Conservation (phyloP, 257 asterid genomes). For the Solanum ossicruentum region DNA sequence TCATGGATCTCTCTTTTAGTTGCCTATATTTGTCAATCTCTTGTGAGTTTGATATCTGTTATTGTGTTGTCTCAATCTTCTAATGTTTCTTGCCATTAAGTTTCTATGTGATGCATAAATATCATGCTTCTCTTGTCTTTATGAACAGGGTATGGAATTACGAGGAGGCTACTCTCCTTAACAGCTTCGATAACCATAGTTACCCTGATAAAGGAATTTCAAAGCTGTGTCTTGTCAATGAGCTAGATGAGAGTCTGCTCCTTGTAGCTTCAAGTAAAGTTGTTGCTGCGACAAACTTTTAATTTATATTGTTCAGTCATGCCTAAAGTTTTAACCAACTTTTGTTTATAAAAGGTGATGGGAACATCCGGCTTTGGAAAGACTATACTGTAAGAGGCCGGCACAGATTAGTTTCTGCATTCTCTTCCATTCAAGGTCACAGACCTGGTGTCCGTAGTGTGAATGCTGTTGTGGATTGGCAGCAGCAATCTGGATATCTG, state of each 20-base stretch:
- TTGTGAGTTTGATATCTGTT: background rate
- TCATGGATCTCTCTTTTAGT: background rate
- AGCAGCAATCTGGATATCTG: constrained; percentile 91
- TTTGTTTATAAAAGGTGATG: constrained; percentile 51
- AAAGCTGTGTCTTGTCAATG: constrained; percentile 86
- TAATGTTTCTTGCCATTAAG: background rate
- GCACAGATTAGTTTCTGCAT: constrained; percentile 83
- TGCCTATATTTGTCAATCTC: background rate
- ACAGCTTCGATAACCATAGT: constrained; percentile 81
- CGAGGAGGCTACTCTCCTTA: constrained; percentile 73
- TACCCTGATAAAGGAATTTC: constrained; percentile 89
- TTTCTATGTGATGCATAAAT: background rate
- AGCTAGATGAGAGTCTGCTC: constrained; percentile 85
- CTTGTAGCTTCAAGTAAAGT: constrained; percentile 93
- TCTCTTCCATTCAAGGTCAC: constrained; percentile 82
- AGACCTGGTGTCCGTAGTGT: constrained; percentile 75
- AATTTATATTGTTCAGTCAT: background rate
- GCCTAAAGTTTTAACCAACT: background rate
- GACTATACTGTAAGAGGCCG: constrained; percentile 61
- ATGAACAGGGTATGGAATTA: constrained; percentile 33
- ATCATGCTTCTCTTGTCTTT: background rate
- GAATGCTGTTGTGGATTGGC: constrained; percentile 99
- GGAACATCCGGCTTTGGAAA: constrained; percentile 89
- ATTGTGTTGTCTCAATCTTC: background rate
- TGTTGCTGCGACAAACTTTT: background rate